A percentile compares a stretch with the other conserved stretches of the same genome.
Evolutionary conservation across 2,329 filamentous ascomycete species (phyloP).

Genomic region (Colletotrichum sp.): DNA sequence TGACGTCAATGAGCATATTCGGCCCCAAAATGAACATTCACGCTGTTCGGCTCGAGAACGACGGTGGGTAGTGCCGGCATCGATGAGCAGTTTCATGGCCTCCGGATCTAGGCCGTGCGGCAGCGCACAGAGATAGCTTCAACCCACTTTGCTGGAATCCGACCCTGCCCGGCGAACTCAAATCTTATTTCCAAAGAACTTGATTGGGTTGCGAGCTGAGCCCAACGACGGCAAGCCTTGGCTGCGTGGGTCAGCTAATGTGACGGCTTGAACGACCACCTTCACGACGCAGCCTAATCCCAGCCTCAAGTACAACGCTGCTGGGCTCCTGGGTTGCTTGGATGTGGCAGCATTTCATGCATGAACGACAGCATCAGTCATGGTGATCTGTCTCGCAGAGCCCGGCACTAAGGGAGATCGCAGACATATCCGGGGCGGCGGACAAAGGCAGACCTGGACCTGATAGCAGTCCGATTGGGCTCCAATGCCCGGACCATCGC

Average conservation of each 20-base stretch:
- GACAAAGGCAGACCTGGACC: background rate
- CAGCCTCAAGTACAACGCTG: background rate
- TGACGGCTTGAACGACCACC: background rate
- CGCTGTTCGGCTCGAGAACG: background rate
- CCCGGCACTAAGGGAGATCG: too few relatives aligned
- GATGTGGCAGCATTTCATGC: background rate
- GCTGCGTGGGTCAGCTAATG: background rate
- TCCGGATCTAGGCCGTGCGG: background rate
- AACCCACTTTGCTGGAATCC: background rate
- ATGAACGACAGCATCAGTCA: background rate
- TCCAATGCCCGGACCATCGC: background rate
- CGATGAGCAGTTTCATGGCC: constrained; percentile 3
- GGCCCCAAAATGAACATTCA: background rate
- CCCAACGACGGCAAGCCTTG: background rate
- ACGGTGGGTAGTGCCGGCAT: background rate
- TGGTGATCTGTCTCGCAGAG: background rate
- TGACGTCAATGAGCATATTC: background rate
- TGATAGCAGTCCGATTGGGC: background rate
- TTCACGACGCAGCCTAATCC: background rate
- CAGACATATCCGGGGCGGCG: background rate
- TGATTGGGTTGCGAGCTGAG: background rate
- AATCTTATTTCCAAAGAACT: background rate
- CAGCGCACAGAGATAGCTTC: constrained; percentile 9
- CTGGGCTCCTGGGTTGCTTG: background rate
- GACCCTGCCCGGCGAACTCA: background rate